Evolutionary conservation across 495 filamentous ascomycete species (phyloP).

Genomic region (Penicillium herquei): DNA sequence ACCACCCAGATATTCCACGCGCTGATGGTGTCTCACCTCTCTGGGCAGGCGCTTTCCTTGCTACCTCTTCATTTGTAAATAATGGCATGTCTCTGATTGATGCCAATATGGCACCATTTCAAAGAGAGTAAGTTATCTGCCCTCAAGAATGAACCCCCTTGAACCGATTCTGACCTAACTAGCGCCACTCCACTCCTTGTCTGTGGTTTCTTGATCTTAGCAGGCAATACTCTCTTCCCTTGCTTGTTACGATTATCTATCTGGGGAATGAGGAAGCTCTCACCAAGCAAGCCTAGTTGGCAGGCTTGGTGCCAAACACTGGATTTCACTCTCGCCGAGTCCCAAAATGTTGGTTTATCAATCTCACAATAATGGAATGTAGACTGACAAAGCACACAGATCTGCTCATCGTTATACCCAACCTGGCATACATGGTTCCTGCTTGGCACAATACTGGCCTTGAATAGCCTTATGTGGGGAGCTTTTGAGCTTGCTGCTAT

Average conservation of each 20-base stretch:
- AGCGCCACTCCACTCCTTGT: slow-evolving; percentile 64
- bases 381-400: slow-evolving; percentile 14
- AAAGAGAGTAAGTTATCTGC: slow-evolving; percentile 26
- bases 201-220: slow-evolving; percentile 71
- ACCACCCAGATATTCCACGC: slow-evolving; percentile 53
- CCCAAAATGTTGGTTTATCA: slow-evolving; percentile 52
- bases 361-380: neutral
- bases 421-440: slow-evolving; percentile 75
- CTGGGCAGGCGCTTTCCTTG: slow-evolving; percentile 42
- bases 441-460: slow-evolving; percentile 60
- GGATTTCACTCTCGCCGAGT: slow-evolving; percentile 71
- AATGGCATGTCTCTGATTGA: slow-evolving; percentile 84
- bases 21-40: slow-evolving; percentile 68
- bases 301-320: slow-evolving; percentile 55
- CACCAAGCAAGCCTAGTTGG: slow-evolving; percentile 44
- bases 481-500: slow-evolving; percentile 77
- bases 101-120: slow-evolving; percentile 63
- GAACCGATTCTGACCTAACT: neutral
- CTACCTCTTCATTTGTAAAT: slow-evolving; percentile 74
- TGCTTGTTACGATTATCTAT: slow-evolving; percentile 70
- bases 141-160: neutral
- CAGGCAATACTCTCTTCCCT: slow-evolving; percentile 78
- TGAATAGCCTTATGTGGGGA: slow-evolving; percentile 78
- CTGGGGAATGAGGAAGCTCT: slow-evolving; percentile 53
- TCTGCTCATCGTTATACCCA: slow-evolving; percentile 78